Evolutionary conservation across 345 rosid species (phyloP).

Genomic region (Linum usitatissimum): DNA sequence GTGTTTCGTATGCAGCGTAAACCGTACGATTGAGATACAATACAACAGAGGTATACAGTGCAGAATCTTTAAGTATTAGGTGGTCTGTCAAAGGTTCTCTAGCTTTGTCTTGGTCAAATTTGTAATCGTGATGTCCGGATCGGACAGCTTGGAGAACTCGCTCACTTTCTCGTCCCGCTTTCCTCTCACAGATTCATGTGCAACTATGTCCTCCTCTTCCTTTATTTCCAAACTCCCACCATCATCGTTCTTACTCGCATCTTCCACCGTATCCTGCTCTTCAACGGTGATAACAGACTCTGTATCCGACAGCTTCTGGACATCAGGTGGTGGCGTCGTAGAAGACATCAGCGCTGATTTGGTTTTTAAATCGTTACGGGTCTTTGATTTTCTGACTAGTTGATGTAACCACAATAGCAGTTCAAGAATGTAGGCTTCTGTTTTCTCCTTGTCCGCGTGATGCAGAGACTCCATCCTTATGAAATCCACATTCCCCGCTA

Average conservation of each 20-base stretch:
- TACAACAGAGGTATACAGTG: too few species aligned
- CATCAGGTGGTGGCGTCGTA: not conserved
- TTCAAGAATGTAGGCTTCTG: constrained; percentile 72
- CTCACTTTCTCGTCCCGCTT: too few species aligned
- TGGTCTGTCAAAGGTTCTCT: not conserved
- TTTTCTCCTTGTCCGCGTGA: constrained; percentile 72
- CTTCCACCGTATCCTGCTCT: constrained; percentile 33
- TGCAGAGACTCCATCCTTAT: constrained; percentile 72
- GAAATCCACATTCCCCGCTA: constrained; percentile 34
- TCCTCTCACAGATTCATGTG: too few species aligned
- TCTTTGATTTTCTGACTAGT: constrained; percentile 43
- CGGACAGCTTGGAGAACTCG: too few species aligned
- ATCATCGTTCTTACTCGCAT: constrained; percentile 13
- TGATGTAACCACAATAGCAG: constrained; percentile 75
- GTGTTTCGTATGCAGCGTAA: too few species aligned
- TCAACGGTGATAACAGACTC: constrained; percentile 9
- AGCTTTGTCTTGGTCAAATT: not conserved
- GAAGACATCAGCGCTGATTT: constrained; percentile 5
- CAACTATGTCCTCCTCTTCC: not conserved
- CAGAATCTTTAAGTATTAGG: too few species aligned
- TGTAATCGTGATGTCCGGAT: not conserved
- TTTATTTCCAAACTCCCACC: not conserved
- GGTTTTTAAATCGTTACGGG: constrained; percentile 8
- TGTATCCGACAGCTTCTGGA: constrained; percentile 15
- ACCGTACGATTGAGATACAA: too few species aligned